These are phyloP conservation scores for Physaria fendleri DNA, from an alignment of 345 rosid species.

Conservation along the genomic window DNA sequence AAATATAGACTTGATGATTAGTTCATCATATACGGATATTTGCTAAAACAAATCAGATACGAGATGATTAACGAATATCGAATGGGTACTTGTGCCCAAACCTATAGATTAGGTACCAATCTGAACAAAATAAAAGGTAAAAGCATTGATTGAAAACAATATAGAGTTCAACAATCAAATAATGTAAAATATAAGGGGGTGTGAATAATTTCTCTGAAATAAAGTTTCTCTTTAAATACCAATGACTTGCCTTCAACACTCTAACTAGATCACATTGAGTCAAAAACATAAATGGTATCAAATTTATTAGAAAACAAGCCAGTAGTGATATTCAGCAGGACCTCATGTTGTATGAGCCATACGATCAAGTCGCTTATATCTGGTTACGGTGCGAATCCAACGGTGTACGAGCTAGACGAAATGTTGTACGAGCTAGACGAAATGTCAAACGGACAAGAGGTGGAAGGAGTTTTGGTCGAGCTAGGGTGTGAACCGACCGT, in stretches of 20 bases:
- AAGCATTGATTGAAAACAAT: background rate
- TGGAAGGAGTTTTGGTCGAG: conserved; percentile 52
- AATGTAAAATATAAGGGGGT: conserved; percentile 2
- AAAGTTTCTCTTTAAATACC: conserved; percentile 15
- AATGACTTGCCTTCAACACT: conserved; percentile 6
- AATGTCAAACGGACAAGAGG: conserved; percentile 41
- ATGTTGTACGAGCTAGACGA: too few relatives aligned
- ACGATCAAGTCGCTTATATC: conserved; percentile 32
- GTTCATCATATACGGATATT: too few relatives aligned
- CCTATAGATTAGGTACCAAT: background rate
- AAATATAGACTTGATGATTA: too few relatives aligned
- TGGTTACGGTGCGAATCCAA: conserved; percentile 31
- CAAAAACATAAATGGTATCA: conserved; percentile 46
- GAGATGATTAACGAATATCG: too few relatives aligned
- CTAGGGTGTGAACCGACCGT: conserved; percentile 53
- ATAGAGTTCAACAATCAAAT: background rate
- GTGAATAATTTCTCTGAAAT: background rate
- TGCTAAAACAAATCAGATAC: too few relatives aligned
- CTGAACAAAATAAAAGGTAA: background rate
- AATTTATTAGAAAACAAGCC: conserved; percentile 57
- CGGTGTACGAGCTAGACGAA: conserved; percentile 30
- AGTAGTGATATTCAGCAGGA: conserved; percentile 74
- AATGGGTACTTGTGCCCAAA: too few relatives aligned
- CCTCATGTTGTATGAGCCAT: conserved; percentile 61
- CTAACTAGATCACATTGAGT: conserved; percentile 4